phyloP scores from a whole-genome alignment of 179 eudicot genomes.

The Corrigiola litoralis region DNA sequence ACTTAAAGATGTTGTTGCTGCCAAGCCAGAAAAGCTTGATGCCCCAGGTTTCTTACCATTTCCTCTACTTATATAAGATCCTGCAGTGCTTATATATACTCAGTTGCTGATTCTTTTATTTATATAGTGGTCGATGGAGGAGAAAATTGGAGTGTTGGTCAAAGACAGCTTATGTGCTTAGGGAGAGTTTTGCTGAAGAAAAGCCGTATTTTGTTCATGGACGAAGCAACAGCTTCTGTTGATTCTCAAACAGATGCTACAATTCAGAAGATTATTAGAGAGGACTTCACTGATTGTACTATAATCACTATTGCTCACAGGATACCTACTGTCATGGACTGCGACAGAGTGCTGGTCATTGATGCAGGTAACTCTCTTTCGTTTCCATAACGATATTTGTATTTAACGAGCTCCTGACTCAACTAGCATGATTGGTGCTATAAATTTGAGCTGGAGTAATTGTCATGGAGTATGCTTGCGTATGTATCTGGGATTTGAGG shows the following conservation, averaged over 20 bases:
- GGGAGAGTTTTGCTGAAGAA: slow-evolving; percentile 79
- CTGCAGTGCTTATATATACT: neutral
- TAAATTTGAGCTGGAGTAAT: too few relatives aligned
- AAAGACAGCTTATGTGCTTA: slow-evolving; percentile 79
- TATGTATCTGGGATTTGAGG: too few relatives aligned
- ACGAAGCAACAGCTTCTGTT: slow-evolving; percentile 88
- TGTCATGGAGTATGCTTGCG: too few relatives aligned
- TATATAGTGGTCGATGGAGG: slow-evolving; percentile 61
- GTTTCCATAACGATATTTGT: neutral
- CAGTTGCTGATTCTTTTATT: neutral
- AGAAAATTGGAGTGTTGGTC: slow-evolving; percentile 91
- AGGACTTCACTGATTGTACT: slow-evolving; percentile 65
- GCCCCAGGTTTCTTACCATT: slow-evolving; percentile 40
- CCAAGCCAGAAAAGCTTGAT: slow-evolving; percentile 75
- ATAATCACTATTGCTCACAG: slow-evolving; percentile 90
- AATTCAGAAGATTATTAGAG: slow-evolving; percentile 71
- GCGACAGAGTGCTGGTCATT: slow-evolving; percentile 72
- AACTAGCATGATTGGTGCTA: too few relatives aligned
- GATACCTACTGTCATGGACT: slow-evolving; percentile 92
- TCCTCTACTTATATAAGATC: neutral
- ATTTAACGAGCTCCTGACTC: too few relatives aligned
- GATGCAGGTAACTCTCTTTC: slow-evolving; percentile 55
- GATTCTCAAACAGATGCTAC: slow-evolving; percentile 82
- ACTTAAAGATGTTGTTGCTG: slow-evolving; percentile 67
- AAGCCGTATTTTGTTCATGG: slow-evolving; percentile 75